These are phyloP conservation scores for Solanum virginianum DNA, from an alignment of 257 asterid genomes.

Conservation along the genomic window DNA sequence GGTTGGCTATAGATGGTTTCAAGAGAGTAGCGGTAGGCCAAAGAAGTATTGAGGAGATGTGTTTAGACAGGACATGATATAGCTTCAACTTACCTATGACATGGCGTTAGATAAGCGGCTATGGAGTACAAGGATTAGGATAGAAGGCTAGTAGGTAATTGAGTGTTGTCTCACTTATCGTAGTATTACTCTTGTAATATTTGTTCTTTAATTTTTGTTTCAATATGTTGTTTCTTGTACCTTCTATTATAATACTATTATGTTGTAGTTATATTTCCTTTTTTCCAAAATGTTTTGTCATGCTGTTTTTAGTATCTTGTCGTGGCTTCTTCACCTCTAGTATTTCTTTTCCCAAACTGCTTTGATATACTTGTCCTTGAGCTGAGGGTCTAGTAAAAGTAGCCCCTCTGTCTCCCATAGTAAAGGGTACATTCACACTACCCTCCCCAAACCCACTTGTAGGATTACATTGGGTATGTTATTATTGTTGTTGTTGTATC, in stretches of 20 bases:
- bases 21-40: neutral
- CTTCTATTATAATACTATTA: neutral
- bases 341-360: neutral
- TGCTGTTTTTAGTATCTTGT: neutral
- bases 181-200: neutral
- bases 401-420: neutral
- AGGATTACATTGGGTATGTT: neutral
- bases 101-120: neutral
- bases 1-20: no score
- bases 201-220: neutral
- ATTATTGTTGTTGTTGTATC: neutral
- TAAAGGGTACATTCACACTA: neutral
- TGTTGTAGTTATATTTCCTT: neutral
- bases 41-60: neutral
- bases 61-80: neutral
- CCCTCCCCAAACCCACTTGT: neutral
- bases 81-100: neutral
- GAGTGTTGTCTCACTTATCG: neutral
- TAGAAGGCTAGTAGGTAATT: neutral
- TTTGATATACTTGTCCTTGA: neutral
- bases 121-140: neutral
- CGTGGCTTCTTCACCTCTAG: neutral
- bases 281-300: neutral
- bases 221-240: neutral
- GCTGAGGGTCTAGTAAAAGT: neutral